These are phyloP conservation scores for Camellia japonica DNA, from an alignment of 148 eudicot species.

Conservation along the genomic window DNA sequence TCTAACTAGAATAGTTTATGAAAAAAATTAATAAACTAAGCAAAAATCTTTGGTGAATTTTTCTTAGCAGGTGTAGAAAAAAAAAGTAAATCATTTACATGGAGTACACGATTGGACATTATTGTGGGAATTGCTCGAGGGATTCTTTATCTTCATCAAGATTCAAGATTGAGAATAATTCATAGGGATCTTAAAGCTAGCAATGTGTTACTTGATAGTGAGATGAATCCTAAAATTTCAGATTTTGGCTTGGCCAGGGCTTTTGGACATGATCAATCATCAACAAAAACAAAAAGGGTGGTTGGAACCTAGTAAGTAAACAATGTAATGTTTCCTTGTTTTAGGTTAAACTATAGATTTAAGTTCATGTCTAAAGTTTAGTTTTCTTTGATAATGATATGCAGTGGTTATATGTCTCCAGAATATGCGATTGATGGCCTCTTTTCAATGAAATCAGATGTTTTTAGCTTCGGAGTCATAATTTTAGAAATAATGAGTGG, in stretches of 20 bases:
- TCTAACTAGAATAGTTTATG: neutral
- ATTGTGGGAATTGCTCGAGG: conserved; percentile 19
- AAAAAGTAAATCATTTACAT: conserved; percentile 3
- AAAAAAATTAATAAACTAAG: neutral
- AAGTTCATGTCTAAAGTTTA: neutral
- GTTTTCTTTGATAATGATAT: neutral
- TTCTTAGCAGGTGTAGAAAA: neutral
- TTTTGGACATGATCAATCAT: neutral
- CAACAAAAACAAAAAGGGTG: neutral
- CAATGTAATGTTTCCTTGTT: neutral
- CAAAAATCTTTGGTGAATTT: neutral
- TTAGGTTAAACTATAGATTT: neutral
- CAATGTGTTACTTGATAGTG: conserved; percentile 8
- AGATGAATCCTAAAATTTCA: conserved; percentile 18
- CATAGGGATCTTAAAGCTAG: conserved; percentile 23
- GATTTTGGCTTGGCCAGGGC: conserved; percentile 1
- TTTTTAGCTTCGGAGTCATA: conserved; percentile 14
- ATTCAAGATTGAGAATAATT: conserved; percentile 24
- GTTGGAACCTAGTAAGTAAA: conserved; percentile 1
- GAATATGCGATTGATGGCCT: conserved; percentile 22
- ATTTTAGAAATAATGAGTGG: conserved; percentile 1
- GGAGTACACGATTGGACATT: conserved; percentile 10
- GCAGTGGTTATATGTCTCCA: conserved; percentile 33
- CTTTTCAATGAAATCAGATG: conserved; percentile 24
- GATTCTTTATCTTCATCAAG: conserved; percentile 21